Evolutionary conservation across 208 protist species (phyloP), one percentile per base, ranked within the genome.

Genomic region (Leishmania tropica): DNA sequence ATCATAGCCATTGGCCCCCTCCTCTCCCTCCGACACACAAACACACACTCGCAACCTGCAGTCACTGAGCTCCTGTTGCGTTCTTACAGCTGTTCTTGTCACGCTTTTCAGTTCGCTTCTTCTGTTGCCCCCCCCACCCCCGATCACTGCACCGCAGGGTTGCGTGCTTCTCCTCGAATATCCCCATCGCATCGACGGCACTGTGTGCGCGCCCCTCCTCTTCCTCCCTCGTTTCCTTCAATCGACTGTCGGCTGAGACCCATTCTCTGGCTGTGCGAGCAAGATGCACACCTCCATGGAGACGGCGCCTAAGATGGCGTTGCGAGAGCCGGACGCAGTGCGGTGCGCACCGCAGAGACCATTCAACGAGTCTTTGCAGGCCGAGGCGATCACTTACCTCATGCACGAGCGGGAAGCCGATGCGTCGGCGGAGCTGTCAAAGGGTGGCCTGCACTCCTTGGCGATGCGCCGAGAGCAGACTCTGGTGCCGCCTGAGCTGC

Each of bases 391-490:
- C 11, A 60, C 35, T 0, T 86, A 82, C 21, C 56, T 86, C 15
- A 56, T 62, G 53, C 77, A 85, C 48, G 74, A 85, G 47, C 83
- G 60, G 1, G 83, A 70, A 7, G 74, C 78, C 5, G 83, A 81
- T 2, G 72, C 31, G 0, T 56, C 78, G 19, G 47, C 74, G 11
- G 76, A n/a, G 24, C 64, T 72, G 42, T 6, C 62, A 35, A 73
- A 31, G 45, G 35, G 76, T 10, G 60, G 53, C 21, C 28, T n/a
- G 45, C 15, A 60, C 6, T n/a, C 64, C 47, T 72, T 73, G n/a
- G 67, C 45, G 21, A 8, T 31, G 48, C 47, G 13, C 42, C 62
- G n/a, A 21, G 76, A 53, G 21, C 60, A 60, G n/a, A 64, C 60
- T 35, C 42, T 64, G 24, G 7, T 70, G 56, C 58, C 62, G 42